phyloP scores from a whole-genome alignment of 192 early-diverging fungal genomes.

The Endogone sp. region DNA sequence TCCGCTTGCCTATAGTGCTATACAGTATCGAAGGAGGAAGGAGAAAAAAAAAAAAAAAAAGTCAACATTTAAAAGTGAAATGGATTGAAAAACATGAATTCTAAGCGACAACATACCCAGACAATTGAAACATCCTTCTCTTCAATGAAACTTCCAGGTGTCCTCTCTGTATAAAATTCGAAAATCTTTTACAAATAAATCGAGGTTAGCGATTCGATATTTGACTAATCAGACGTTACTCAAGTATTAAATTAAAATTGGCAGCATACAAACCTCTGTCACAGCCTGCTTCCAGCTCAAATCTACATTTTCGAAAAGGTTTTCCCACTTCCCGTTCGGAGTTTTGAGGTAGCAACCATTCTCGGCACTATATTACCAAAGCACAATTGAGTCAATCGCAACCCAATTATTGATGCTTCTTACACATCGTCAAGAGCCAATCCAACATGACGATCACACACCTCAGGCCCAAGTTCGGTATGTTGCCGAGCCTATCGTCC shows the following conservation, averaged over 20 bases:
- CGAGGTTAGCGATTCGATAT: neutral
- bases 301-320: conserved; percentile 48
- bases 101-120: conserved; percentile 52
- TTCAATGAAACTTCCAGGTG: conserved; percentile 75
- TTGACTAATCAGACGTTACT: neutral
- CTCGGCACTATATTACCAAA: conserved; percentile 70
- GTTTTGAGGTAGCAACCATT: conserved; percentile 68
- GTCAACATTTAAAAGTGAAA: neutral
- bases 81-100: neutral
- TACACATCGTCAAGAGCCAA: too few relatives aligned
- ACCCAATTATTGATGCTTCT: too few relatives aligned
- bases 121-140: conserved; percentile 66
- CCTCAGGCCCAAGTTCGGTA: conserved; percentile 55
- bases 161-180: conserved; percentile 80
- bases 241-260: neutral
- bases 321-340: conserved; percentile 60
- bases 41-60: conserved; percentile 2
- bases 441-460: neutral
- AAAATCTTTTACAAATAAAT: conserved; percentile 48
- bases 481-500: conserved; percentile 60
- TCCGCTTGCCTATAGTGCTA: conserved; percentile 63
- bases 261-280: conserved; percentile 42
- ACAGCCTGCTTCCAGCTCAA: conserved; percentile 67
- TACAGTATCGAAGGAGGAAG: neutral
- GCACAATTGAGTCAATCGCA: too few relatives aligned